A percentile compares a stretch with the other conserved stretches of the same genome.
Conservation (phyloP, 768 basidiomycete genomes). For the Boletus reticuloceps region DNA sequence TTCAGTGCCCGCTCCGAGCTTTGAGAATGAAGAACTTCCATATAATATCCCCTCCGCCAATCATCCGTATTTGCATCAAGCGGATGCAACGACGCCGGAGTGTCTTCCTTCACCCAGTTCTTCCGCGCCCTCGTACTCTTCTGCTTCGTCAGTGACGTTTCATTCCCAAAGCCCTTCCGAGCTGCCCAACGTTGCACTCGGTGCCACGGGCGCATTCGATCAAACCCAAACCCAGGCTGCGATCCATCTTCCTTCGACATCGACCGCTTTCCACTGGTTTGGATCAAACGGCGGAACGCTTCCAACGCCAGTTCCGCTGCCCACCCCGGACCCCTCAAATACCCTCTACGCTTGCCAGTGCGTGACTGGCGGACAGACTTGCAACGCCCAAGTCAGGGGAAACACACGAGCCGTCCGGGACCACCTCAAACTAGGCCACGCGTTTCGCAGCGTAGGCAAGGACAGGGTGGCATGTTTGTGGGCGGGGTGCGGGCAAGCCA, state of each 20-base stretch:
- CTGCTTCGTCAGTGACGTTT: too few species aligned
- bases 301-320: not conserved
- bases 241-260: not conserved
- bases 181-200: not conserved
- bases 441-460: constrained; percentile 5
- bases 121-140: not conserved
- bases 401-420: constrained; percentile 5
- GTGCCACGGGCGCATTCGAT: not conserved
- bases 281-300: not conserved
- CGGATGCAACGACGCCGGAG: not conserved
- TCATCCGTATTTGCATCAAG: not conserved
- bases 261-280: not conserved
- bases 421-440: constrained; percentile 15
- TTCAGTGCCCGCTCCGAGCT: not conserved
- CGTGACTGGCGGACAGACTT: not conserved
- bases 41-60: not conserved
- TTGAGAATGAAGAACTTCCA: not conserved
- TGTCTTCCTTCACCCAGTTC: not conserved
- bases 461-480: constrained; percentile 3
- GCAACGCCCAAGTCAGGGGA: constrained; percentile 4
- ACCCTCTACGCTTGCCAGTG: constrained; percentile 3
- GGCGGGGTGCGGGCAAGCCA: not conserved
- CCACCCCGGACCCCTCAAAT: not conserved
- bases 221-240: not conserved
- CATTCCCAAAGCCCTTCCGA: not conserved